Evolutionary conservation across 2,329 filamentous ascomycete species (phyloP).

Genomic region (Rhytidhysteron rufulum): DNA sequence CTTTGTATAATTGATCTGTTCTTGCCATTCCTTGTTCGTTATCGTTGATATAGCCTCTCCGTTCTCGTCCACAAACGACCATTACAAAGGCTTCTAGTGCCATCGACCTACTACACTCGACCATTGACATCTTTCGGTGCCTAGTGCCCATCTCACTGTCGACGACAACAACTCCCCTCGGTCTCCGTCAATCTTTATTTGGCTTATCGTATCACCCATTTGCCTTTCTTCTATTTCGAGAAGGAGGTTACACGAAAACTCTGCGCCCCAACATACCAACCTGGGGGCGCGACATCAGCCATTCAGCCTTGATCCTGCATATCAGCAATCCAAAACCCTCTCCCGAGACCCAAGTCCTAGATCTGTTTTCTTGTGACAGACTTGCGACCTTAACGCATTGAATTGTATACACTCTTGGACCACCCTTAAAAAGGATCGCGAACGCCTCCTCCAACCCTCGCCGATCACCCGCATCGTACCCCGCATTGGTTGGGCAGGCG

Average conservation of each 20-base stretch:
- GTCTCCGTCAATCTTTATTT: conserved; percentile 27
- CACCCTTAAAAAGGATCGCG: conserved; percentile 21
- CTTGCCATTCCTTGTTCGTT: conserved; percentile 27
- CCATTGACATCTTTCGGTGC: conserved; percentile 26
- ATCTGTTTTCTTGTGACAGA: conserved; percentile 22
- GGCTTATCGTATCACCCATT: conserved; percentile 22
- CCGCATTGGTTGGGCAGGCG: conserved; percentile 26
- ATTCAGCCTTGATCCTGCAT: conserved; percentile 32
- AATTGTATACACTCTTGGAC: conserved; percentile 16
- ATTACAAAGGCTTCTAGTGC: conserved; percentile 29
- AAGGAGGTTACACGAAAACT: conserved; percentile 26
- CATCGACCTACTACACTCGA: conserved; percentile 20
- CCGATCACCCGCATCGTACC: conserved; percentile 30
- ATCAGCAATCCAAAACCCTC: conserved; percentile 23
- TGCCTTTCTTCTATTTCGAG: conserved; percentile 32
- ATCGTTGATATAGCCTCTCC: conserved; percentile 36
- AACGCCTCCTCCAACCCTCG: conserved; percentile 17
- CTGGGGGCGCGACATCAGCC: conserved; percentile 27
- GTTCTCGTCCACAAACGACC: conserved; percentile 27
- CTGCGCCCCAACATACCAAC: conserved; percentile 28
- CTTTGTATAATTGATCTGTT: conserved; percentile 35
- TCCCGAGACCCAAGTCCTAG: conserved; percentile 17
- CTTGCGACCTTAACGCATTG: conserved; percentile 22
- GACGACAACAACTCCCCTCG: conserved; percentile 16
- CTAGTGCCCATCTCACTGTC: conserved; percentile 21